These are phyloP conservation scores for Dalbergia cultrata DNA, from an alignment of 306 rosid species.

Conservation along the genomic window DNA sequence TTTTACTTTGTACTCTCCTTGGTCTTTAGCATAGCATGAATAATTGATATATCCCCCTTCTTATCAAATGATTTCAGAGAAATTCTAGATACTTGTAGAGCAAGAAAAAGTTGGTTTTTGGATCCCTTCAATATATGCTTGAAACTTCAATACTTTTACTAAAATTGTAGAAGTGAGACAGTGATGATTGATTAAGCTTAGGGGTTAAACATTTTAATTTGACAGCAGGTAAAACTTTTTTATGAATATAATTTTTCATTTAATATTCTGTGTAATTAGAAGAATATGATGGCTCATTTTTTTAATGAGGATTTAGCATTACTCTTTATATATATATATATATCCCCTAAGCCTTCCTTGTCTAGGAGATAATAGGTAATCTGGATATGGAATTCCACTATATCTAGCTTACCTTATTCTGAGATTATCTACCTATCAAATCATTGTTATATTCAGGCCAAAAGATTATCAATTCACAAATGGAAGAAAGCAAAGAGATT, in stretches of 20 bases:
- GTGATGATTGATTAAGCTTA: too few relatives aligned
- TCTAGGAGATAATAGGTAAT: slow-evolving; percentile 18
- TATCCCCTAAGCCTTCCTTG: background rate
- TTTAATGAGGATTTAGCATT: slow-evolving; percentile 1
- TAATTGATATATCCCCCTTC: background rate
- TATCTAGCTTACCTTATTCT: slow-evolving; percentile 16
- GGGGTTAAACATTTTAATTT: too few relatives aligned
- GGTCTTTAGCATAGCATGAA: background rate
- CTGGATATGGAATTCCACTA: slow-evolving; percentile 25
- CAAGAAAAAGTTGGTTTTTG: too few relatives aligned
- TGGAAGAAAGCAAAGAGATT: slow-evolving; percentile 42
- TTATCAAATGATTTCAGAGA: background rate
- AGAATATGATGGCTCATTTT: background rate
- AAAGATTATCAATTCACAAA: slow-evolving; percentile 27
- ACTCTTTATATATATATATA: slow-evolving; percentile 1
- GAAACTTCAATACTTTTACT: too few relatives aligned
- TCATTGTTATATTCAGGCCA: slow-evolving; percentile 16
- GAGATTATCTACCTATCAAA: slow-evolving; percentile 24
- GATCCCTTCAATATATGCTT: too few relatives aligned
- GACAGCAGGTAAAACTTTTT: too few relatives aligned
- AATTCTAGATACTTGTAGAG: too few relatives aligned
- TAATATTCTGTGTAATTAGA: background rate
- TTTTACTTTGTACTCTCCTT: background rate
- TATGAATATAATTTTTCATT: background rate
- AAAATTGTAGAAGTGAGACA: too few relatives aligned